Percentiles rank a stretch among this genome's conserved stretches.
Evolutionary conservation across 2,329 filamentous ascomycete genomes (phyloP).

Genomic region (Incumbomyces delicatus): DNA sequence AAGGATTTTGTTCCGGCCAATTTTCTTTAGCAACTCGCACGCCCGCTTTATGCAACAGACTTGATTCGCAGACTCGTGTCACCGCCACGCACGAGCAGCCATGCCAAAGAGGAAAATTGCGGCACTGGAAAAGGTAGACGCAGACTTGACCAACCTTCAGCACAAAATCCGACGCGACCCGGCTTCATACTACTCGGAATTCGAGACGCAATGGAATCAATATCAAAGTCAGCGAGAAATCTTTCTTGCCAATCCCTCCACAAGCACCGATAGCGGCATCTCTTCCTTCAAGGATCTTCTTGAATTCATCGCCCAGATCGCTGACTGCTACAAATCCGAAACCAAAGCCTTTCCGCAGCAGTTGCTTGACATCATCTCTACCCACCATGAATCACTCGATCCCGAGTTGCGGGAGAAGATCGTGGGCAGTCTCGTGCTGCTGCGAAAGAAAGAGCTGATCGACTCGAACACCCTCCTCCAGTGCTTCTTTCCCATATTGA

Average conservation of each 20-base stretch:
- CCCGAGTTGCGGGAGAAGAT: constrained; percentile 86
- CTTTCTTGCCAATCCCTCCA: constrained; percentile 73
- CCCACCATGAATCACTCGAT: constrained; percentile 75
- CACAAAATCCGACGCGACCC: constrained; percentile 87
- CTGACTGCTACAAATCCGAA: constrained; percentile 81
- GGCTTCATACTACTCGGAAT: constrained; percentile 81
- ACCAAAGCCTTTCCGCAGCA: constrained; percentile 69
- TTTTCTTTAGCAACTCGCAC: neutral
- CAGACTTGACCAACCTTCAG: constrained; percentile 78
- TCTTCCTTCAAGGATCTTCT: constrained; percentile 84
- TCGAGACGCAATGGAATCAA: constrained; percentile 76
- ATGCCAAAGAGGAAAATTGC: constrained; percentile 86
- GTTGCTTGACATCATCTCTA: constrained; percentile 66
- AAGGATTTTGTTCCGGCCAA: neutral
- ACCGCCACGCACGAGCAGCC: neutral
- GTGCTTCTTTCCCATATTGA: constrained; percentile 86
- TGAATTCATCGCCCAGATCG: constrained; percentile 85
- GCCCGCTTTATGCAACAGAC: neutral
- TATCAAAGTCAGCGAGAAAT: constrained; percentile 88
- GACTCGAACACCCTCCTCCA: constrained; percentile 76
- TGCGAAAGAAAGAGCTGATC: constrained; percentile 85
- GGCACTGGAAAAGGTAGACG: constrained; percentile 90
- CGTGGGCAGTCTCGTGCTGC: constrained; percentile 75
- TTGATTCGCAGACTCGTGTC: neutral
- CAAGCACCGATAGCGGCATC: constrained; percentile 60